phyloP scores from a whole-genome alignment of 2,329 filamentous ascomycete species.

The Ophiostoma perfectum region DNA sequence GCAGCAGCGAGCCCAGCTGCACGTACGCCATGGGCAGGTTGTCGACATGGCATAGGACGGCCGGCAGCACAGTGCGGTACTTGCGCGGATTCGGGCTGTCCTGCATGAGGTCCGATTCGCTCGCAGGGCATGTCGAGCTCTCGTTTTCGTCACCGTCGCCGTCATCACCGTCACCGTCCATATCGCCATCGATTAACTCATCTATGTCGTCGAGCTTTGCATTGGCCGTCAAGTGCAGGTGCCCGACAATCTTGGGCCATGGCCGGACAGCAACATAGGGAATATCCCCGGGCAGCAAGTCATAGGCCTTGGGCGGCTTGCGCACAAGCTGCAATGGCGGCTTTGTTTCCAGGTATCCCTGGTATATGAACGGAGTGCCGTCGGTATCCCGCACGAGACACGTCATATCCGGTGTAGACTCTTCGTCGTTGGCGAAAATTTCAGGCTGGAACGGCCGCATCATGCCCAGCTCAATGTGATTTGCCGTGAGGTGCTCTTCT shows the following conservation, averaged over 20 bases:
- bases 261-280: slow-evolving; percentile 46
- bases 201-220: slow-evolving; percentile 14
- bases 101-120: slow-evolving; percentile 30
- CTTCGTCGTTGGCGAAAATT: not conserved
- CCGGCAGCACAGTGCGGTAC: slow-evolving; percentile 38
- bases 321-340: slow-evolving; percentile 41
- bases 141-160: not conserved
- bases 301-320: slow-evolving; percentile 35
- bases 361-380: slow-evolving; percentile 39
- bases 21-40: slow-evolving; percentile 40
- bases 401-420: slow-evolving; percentile 11
- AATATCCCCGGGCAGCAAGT: slow-evolving; percentile 39
- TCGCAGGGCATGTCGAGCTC: slow-evolving; percentile 32
- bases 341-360: slow-evolving; percentile 40
- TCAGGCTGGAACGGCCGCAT: slow-evolving; percentile 15
- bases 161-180: slow-evolving; percentile 19
- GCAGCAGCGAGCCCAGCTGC: slow-evolving; percentile 58
- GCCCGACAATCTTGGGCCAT: slow-evolving; percentile 54
- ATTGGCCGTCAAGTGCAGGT: slow-evolving; percentile 43
- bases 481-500: slow-evolving; percentile 29
- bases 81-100: slow-evolving; percentile 23
- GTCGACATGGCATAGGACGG: slow-evolving; percentile 47
- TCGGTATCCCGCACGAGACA: slow-evolving; percentile 40
- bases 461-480: slow-evolving; percentile 31
- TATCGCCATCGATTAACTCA: not conserved